phyloP scores from a whole-genome alignment of 257 asterid species.

The Nicotiana otophora region DNA sequence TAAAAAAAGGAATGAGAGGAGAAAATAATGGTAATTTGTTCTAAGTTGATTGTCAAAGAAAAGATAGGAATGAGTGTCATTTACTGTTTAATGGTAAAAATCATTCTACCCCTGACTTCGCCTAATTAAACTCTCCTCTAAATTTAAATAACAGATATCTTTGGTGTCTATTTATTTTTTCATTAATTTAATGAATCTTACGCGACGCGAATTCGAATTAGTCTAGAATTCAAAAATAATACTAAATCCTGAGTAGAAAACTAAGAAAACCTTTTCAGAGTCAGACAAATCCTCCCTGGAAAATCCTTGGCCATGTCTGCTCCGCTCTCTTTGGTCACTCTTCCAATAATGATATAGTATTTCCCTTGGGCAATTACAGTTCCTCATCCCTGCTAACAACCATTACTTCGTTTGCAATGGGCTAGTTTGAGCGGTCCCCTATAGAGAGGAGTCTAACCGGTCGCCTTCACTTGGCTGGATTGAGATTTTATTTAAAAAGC shows the following conservation, averaged over 20 bases:
- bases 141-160: neutral
- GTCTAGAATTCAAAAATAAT: no score
- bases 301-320: neutral
- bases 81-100: neutral
- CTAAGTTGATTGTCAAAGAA: neutral
- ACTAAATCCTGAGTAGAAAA: no score
- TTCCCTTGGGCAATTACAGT: neutral
- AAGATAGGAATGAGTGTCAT: neutral
- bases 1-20: neutral
- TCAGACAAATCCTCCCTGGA: neutral
- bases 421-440: conserved; percentile 8
- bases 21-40: neutral
- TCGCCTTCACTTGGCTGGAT: conserved; percentile 1
- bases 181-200: no score
- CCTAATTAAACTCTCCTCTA: neutral
- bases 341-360: neutral
- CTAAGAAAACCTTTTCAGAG: no score
- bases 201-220: no score
- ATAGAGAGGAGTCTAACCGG: neutral
- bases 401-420: neutral
- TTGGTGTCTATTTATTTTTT: no score
- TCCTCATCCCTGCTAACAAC: neutral
- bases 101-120: neutral
- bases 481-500: neutral
- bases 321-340: neutral